phyloP scores from a whole-genome alignment of 2,329 filamentous ascomycete genomes.

The Penicillium sp. region DNA sequence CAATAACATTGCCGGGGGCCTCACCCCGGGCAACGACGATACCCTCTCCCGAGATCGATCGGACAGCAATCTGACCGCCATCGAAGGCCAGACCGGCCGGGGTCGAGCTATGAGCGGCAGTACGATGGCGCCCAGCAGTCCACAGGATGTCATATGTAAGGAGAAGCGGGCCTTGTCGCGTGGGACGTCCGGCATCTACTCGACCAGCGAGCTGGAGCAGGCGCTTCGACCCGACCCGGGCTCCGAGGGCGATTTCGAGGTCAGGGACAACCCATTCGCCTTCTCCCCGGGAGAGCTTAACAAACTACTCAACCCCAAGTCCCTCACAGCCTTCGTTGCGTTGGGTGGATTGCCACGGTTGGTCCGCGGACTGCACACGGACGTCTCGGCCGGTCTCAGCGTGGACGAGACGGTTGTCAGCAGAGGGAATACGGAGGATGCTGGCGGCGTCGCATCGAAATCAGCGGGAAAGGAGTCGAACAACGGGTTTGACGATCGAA shows the following conservation, averaged over 20 bases:
- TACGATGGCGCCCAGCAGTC: too few relatives aligned
- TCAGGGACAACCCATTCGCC: slow-evolving; percentile 72
- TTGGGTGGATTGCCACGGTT: slow-evolving; percentile 73
- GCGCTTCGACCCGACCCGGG: slow-evolving; percentile 71
- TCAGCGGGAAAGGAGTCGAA: background rate
- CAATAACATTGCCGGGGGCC: too few relatives aligned
- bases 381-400: slow-evolving; percentile 68
- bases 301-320: slow-evolving; percentile 82
- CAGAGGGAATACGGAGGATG: slow-evolving; percentile 27
- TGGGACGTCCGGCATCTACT: too few relatives aligned
- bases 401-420: slow-evolving; percentile 63
- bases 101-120: too few relatives aligned
- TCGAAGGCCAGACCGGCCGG: too few relatives aligned
- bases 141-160: too few relatives aligned
- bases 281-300: slow-evolving; percentile 74
- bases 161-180: too few relatives aligned
- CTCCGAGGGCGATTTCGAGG: slow-evolving; percentile 70
- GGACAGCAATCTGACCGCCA: too few relatives aligned
- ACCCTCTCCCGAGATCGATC: too few relatives aligned
- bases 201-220: slow-evolving; percentile 46
- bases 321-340: slow-evolving; percentile 72
- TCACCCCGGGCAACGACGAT: too few relatives aligned
- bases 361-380: slow-evolving; percentile 72
- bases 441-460: slow-evolving; percentile 7
- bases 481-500: slow-evolving; percentile 64